Evolutionary conservation across 163 green algal species (phyloP), one percentile per base, ranked within the genome.

Genomic region (Scenedesmus sp.): DNA sequence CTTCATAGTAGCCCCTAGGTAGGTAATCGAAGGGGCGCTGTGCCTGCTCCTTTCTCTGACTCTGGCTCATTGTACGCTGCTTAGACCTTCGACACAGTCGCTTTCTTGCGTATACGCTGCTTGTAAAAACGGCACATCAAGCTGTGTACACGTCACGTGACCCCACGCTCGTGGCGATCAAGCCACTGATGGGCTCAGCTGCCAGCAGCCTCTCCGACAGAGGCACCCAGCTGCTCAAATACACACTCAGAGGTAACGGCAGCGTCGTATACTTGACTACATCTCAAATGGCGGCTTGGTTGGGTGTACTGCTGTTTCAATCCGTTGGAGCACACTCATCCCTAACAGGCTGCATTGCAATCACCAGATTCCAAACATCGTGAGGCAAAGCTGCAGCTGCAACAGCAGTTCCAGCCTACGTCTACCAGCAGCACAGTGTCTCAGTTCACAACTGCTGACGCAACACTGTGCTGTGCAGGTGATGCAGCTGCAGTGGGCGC

Each of bases 1-100:
- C 65, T 76, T 76, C 65, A 30, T 76, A 76, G 65, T 76, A 76
- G 65, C 65, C 65, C 65, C 65, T 76, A n/a, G n/a, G n/a, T n/a
- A n/a, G n/a, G n/a, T n/a, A 76, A 6, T 76, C 30, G 6, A 76
- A 76, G 40, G 65, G 65, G 65, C 65, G 30, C 65, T 76, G 30
- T 10, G 30, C 65, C 26, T 40, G 24, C 15, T 40, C 65, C 30
- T 40, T 33, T 76, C 30, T 4, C 65, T 40, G 65, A 3, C 30
- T 4, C 65, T 40, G 65, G 6, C 65, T 2, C 65, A 76, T 40
- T 76, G 65, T 0, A n/a, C 26, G 37, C 30, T 20, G 65, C 9
- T 72, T 12, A 61, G 24, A 12, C 1, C 12, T 15, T 61, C 51
- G 51, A 61, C 51, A 3, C 24, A 40, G 65, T 10, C 65, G 10